phyloP scores from a whole-genome alignment of 495 filamentous ascomycete genomes.

The Trypethelium eluteriae region DNA sequence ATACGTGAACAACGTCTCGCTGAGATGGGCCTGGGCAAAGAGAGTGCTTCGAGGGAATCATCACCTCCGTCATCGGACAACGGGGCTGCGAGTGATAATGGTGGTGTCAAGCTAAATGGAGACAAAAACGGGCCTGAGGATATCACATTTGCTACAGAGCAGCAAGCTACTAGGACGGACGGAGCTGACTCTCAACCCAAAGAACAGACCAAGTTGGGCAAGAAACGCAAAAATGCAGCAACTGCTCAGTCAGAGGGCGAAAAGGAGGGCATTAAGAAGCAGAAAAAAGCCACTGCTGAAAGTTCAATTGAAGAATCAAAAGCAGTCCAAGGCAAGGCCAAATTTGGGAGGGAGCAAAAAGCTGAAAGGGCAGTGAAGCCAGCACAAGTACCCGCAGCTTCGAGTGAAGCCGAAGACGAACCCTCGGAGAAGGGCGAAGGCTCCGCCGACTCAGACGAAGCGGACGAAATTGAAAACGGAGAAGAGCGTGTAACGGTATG shows the following conservation, averaged over 20 bases:
- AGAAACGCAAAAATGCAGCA: slow-evolving; percentile 1
- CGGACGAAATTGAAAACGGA: background rate
- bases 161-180: background rate
- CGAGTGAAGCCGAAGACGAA: slow-evolving; percentile 20
- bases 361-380: background rate
- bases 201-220: background rate
- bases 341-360: background rate
- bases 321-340: background rate
- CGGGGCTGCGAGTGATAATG: background rate
- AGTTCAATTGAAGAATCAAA: background rate
- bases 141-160: background rate
- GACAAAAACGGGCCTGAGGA: background rate
- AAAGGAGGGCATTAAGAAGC: background rate
- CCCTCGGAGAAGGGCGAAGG: slow-evolving; percentile 15
- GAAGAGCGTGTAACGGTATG: slow-evolving; percentile 15
- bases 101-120: background rate
- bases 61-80: background rate
- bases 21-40: background rate
- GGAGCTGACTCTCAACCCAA: background rate
- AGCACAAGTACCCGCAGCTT: slow-evolving; percentile 5
- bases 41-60: background rate
- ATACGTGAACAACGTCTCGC: background rate
- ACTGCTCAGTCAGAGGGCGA: background rate
- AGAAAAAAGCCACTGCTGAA: background rate
- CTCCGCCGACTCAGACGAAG: slow-evolving; percentile 27